phyloP scores from a whole-genome alignment of 805 yeast genomes.

The Saccharomycodes ludwigii region DNA sequence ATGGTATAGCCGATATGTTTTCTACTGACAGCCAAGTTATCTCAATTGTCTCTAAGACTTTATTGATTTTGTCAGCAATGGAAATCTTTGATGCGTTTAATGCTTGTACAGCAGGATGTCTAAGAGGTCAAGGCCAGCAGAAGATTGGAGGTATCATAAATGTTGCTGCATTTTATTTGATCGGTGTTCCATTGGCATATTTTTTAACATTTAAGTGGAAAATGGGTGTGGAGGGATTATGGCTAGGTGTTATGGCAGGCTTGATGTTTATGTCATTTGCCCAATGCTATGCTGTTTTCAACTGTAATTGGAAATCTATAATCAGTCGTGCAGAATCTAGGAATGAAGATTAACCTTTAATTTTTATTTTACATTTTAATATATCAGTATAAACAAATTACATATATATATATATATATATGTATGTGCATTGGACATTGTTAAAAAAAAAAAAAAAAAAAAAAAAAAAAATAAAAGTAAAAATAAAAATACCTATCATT shows the following conservation, averaged over 20 bases:
- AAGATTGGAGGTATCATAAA: constrained; percentile 27
- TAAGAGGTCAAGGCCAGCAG: constrained; percentile 62
- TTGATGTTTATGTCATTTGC: constrained; percentile 22
- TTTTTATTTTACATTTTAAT: not conserved
- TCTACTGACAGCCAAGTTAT: constrained; percentile 51
- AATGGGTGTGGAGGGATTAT: constrained; percentile 44
- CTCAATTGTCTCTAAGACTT: constrained; percentile 33
- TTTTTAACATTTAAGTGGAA: constrained; percentile 38
- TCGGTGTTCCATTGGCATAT: constrained; percentile 53
- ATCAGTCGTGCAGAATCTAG: constrained; percentile 18
- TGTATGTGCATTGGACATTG: too few species aligned
- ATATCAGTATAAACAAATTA: not conserved
- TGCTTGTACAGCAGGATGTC: constrained; percentile 63
- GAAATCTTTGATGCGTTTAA: constrained; percentile 60
- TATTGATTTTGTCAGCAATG: constrained; percentile 55
- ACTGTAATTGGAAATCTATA: constrained; percentile 20
- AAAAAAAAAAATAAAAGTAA: too few species aligned
- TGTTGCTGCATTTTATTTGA: constrained; percentile 27
- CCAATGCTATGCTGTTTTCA: constrained; percentile 24
- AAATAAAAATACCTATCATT: too few species aligned
- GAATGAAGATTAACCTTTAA: constrained; percentile 13
- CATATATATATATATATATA: too few species aligned
- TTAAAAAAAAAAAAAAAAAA: too few species aligned
- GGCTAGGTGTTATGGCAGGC: constrained; percentile 39
- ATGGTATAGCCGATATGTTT: constrained; percentile 37